Evolutionary conservation across 192 early-diverging fungal genomes (phyloP), one percentile per base, ranked within the genome.

Genomic region (Umbelopsis vinacea): DNA sequence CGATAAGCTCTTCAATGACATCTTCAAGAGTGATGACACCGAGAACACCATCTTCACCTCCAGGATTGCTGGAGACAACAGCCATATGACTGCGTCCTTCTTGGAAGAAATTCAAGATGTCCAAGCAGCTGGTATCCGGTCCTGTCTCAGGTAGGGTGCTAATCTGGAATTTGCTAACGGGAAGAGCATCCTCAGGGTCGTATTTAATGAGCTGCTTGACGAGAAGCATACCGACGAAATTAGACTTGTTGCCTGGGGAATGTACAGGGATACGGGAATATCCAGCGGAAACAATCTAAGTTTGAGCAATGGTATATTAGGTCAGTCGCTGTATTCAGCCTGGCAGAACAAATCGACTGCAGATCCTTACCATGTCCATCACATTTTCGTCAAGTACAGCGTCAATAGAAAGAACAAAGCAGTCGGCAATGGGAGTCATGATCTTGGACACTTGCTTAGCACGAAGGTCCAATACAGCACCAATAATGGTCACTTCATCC

Each of bases 81-180:
- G 91, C 92, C 91, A 94, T 89, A 67, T 94, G 92, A 60, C 90
- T 91, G 68, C 91, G 86, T 22, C 92, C 92, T 71, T 92, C 91
- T 69, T 94, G 92, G 80, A 94, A 94, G 54, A 90, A 90, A 76
- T 94, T 94, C 53, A 94, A 79, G 40, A 94, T 92, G 52, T 94
- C 92, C 54, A 91, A 72, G 73, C 86, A 88, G 45, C 84, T 88
- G 22, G 86, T 88, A 70, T 83, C 80, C 35, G 84, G 80, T 0
- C 78, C 77, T n/a, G 86, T 84, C 33, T 88, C 84, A 0, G 86
- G 86, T 37, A 88, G 54, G 14, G 83, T 79, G 66, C 81, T 83
- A 22, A 88, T 73, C 0, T 80, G 76, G 26, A 90, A 84, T 48
- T 89, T 84, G 6, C 87, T 84, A 7, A 92, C 89, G 2, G 89